Evolutionary conservation across 2,329 filamentous ascomycete species (phyloP).

Genomic region (Apiospora phragmitis): DNA sequence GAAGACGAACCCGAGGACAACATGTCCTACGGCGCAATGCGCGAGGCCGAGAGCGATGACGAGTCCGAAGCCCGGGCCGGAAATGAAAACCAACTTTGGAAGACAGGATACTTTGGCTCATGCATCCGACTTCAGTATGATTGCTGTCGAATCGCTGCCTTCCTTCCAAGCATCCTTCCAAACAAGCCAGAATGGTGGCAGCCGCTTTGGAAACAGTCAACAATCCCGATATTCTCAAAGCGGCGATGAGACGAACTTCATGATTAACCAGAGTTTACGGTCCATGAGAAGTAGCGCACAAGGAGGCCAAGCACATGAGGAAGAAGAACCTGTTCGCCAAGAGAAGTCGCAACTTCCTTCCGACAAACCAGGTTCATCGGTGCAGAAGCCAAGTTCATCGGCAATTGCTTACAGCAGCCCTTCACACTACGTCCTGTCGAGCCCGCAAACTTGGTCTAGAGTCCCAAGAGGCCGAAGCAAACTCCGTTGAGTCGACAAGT

Average conservation of each 20-base stretch:
- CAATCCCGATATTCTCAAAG: conserved; percentile 40
- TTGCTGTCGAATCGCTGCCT: conserved; percentile 55
- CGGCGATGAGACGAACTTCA: conserved; percentile 56
- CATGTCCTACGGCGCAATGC: conserved; percentile 24
- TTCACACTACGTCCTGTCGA: conserved; percentile 26
- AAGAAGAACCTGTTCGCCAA: conserved; percentile 22
- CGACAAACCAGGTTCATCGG: conserved; percentile 1
- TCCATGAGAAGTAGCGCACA: conserved; percentile 43
- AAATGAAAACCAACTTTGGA: conserved; percentile 21
- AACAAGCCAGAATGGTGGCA: conserved; percentile 32
- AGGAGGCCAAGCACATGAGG: conserved; percentile 23
- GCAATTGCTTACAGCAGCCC: conserved; percentile 21
- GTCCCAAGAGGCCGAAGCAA: conserved; percentile 36
- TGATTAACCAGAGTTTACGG: conserved; percentile 57
- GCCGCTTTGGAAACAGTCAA: conserved; percentile 31
- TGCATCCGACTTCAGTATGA: conserved; percentile 58
- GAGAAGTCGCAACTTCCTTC: conserved; percentile 11
- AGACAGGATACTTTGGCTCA: conserved; percentile 45
- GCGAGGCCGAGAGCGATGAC: conserved; percentile 29
- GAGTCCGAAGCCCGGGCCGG: conserved; percentile 23
- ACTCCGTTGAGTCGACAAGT: conserved; percentile 36
- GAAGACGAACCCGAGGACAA: conserved; percentile 19
- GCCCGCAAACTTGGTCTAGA: conserved; percentile 26
- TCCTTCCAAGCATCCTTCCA: conserved; percentile 44
- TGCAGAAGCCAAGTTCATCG: conserved; percentile 5